Conservation (phyloP, 345 rosid genomes). For the Crucihimalaya himalaica region DNA sequence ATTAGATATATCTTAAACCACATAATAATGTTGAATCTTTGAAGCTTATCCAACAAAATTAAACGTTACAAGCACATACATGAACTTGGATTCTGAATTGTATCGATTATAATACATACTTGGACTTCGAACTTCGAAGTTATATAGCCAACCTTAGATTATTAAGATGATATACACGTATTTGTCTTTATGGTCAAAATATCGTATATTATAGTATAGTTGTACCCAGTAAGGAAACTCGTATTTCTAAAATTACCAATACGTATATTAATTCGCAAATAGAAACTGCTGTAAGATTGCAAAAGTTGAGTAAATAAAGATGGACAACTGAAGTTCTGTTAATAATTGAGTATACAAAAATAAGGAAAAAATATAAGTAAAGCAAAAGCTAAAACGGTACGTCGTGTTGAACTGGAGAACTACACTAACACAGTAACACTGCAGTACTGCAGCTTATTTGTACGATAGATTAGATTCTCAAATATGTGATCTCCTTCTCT, state of each 20-base stretch:
- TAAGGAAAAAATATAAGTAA: background rate
- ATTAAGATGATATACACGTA: background rate
- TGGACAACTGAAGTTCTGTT: background rate
- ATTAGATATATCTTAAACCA: no score
- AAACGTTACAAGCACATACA: no score
- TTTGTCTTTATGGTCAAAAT: background rate
- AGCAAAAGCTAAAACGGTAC: constrained; percentile 11
- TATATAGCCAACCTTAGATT: background rate
- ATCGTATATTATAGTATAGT: background rate
- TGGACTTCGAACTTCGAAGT: background rate
- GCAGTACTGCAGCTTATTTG: constrained; percentile 22
- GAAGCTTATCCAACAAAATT: no score
- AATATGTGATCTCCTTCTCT: constrained; percentile 24
- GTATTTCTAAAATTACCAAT: background rate
- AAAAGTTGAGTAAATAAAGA: background rate
- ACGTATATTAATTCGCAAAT: background rate
- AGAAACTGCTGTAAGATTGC: background rate
- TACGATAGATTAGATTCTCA: constrained; percentile 26
- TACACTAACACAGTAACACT: no score
- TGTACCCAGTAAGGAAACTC: background rate
- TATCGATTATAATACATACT: no score
- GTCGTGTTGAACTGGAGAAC: constrained; percentile 23
- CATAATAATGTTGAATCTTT: no score
- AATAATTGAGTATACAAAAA: background rate
- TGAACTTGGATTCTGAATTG: no score